Evolutionary conservation across 1,139 yeast species (phyloP).

Genomic region (Nakaseomyces uthaithaninus): DNA sequence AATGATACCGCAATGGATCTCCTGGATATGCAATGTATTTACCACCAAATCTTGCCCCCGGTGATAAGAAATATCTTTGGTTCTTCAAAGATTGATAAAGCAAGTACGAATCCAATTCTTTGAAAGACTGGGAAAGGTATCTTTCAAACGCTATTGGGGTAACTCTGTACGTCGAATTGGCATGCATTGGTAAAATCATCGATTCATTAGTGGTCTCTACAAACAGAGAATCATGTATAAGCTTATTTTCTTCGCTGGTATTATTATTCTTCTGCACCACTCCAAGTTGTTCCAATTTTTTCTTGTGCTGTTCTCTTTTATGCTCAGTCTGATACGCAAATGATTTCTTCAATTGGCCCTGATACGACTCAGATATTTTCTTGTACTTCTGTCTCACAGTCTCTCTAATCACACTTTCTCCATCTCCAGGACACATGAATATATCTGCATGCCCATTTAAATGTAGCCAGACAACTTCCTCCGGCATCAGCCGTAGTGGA

Average conservation of each 20-base stretch:
- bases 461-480: constrained; percentile 66
- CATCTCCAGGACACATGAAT: constrained; percentile 15
- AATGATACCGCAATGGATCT: constrained; percentile 83
- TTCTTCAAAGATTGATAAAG: constrained; percentile 16
- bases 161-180: neutral
- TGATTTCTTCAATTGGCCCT: constrained; percentile 13
- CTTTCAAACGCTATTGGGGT: neutral
- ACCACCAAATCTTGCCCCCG: constrained; percentile 90
- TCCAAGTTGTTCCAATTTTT: constrained; percentile 17
- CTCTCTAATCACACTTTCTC: constrained; percentile 12
- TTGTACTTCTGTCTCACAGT: constrained; percentile 16
- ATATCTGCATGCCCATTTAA: constrained; percentile 37
- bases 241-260: constrained; percentile 7
- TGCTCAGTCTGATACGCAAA: constrained; percentile 17
- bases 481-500: constrained; percentile 65
- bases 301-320: constrained; percentile 17
- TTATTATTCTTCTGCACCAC: constrained; percentile 8
- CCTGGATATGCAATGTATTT: constrained; percentile 88
- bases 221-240: constrained; percentile 22
- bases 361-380: constrained; percentile 12
- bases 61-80: constrained; percentile 39
- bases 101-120: constrained; percentile 15
- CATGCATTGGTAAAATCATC: constrained; percentile 1
- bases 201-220: constrained; percentile 18
- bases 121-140: constrained; percentile 9